Base-by-base conservation (phyloP, 2,329 filamentous ascomycete species). In the Apiospora kogelbergensis region DNA sequence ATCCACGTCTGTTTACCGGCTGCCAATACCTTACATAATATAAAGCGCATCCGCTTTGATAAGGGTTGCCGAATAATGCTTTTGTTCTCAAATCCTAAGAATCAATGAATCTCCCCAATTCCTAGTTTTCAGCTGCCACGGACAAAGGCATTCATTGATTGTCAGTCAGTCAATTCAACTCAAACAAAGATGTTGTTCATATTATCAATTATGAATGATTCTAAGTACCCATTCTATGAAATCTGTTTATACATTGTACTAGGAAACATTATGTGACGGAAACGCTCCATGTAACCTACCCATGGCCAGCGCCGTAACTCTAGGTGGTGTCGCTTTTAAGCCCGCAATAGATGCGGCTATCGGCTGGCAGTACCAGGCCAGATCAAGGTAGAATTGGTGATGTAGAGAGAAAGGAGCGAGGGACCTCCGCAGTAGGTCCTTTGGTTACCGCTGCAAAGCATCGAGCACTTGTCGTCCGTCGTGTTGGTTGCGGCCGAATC, bases 391-490 rank as follows among this genome's bases (percentile, higher is more conserved):
- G 65, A 53, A 24, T 46, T 66, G 30, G 65, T 37, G 30, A 66
- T 53, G 65, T 66, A 66, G 30, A 66, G 42, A 33, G 65, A 53
- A 40, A 66, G 65, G n/a, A 48, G 26, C n/a, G 42, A 33, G n/a
- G 65, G 20, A 4, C 66, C 66, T 26, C 66, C 66, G 30, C 66
- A 67, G 41, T 33, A 60, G 5, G 48, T 67, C 48, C 57, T 10
- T 20, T 41, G 33, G 42, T 63, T 44, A 20, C 66, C 66, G 37
- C 37, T 24, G 53, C 66, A 67, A n/a, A 15, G n/a, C 46, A 60
- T 63, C 17, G 65, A 33, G 65, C 65, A 66, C 20, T 33, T 48
- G 26, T 20, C 30, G n/a, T 40, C 22, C 44, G 65, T 66, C 65
- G 40, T 24, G 30, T 53, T 66, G 26, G 30, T 1, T 3, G 65